Base-by-base conservation (phyloP, 2,329 filamentous ascomycete species). In the Orbilia oligospora region DNA sequence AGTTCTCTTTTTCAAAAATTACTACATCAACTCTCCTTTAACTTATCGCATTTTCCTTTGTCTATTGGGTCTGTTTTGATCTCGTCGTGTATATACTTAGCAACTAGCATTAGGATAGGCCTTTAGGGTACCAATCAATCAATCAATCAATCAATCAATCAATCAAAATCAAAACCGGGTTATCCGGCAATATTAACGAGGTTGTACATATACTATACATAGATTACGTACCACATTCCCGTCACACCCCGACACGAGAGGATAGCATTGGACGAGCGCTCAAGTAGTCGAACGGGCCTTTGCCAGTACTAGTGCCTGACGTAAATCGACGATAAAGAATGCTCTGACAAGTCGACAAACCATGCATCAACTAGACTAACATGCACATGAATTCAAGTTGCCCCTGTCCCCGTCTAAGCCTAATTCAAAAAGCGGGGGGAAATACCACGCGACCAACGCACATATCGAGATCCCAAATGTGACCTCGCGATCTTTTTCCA, bases 281-380 rank as follows among this genome's bases (percentile, higher is more conserved):
- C 41, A 16, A 16, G n/a, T 44, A 24, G 27, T 20, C 38, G 53
- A 36, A 12, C n/a, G 30, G 22, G 53, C 27, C 53, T 56, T 56
- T 56, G 55, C 44, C 55, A 61, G 55, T 33, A 61, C 36, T 61
- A 61, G 41, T 33, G 44, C 33, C 24, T 33, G 55, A n/a, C n/a
- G 68, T 64, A 65, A 36, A 46, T 30, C 38, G 27, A 71, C 67
- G 66, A 70, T 55, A 70, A 55, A 33, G n/a, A n/a, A 20, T 14
- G 18, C 6, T 30, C 27, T 30, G 27, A 6, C 27, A 30, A 30
- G n/a, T n/a, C n/a, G n/a, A n/a, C n/a, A n/a, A n/a, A n/a, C n/a
- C n/a, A n/a, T n/a, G n/a, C n/a, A n/a, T n/a, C n/a, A n/a, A n/a
- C n/a, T n/a, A n/a, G n/a, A n/a, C n/a, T n/a, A n/a, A 30, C 27